Evolutionary conservation across 805 yeast genomes (phyloP).

Genomic region (Metschnikowia baotianmanensis): DNA sequence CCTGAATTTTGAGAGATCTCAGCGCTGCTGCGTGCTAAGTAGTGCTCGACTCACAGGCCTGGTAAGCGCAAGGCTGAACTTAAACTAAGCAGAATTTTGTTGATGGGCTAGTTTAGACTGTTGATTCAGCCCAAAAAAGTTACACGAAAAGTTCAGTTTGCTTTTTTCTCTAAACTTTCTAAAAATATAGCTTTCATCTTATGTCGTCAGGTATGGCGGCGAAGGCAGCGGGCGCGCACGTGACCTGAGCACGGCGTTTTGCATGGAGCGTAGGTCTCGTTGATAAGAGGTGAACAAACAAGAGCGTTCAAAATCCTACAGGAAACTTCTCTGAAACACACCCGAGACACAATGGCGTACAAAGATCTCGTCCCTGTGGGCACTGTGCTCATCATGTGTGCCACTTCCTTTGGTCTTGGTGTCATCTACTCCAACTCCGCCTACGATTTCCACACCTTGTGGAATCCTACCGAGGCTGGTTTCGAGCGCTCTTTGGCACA

Average conservation of each 20-base stretch:
- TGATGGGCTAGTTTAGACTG: no score
- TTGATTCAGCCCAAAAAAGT: no score
- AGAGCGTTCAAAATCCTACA: not conserved
- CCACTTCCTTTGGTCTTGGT: conserved; percentile 80
- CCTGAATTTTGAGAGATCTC: no score
- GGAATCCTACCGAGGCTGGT: conserved; percentile 52
- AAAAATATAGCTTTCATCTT: no score
- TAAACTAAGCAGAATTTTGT: no score
- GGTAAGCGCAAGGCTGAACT: no score
- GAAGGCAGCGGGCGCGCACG: not conserved
- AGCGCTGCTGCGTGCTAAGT: no score
- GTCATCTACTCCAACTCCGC: conserved; percentile 74
- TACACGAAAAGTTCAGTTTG: no score
- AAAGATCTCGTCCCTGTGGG: conserved; percentile 48
- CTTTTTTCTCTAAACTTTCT: no score
- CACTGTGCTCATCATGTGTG: conserved; percentile 39
- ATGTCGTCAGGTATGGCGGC: not conserved
- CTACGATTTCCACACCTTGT: conserved; percentile 74
- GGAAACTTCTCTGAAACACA: not conserved
- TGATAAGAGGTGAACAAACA: no score
- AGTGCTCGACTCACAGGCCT: no score
- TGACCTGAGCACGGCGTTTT: not conserved
- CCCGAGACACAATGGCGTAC: conserved; percentile 26
- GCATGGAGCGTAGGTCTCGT: not conserved
- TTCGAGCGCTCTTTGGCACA: conserved; percentile 66